Percentiles rank a stretch among this genome's conserved stretches.
Evolutionary conservation across 352 stramenopile species (phyloP).

Genomic region (Phytophthora brassicae): DNA sequence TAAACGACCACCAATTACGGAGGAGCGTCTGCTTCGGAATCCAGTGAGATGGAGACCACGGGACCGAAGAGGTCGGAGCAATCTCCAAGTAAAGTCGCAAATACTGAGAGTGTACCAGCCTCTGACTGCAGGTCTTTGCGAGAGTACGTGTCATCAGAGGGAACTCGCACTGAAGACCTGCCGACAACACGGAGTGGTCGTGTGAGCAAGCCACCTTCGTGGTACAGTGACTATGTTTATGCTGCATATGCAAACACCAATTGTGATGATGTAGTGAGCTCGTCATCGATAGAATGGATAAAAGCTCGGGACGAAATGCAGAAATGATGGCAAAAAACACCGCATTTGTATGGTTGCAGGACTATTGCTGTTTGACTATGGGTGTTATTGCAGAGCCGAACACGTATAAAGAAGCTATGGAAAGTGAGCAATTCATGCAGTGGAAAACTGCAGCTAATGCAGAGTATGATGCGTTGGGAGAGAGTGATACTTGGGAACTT

Average conservation of each 20-base stretch:
- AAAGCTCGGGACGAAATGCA: no score
- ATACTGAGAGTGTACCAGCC: not conserved
- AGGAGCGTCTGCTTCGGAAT: not conserved
- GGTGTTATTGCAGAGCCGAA: not conserved
- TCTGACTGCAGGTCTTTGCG: constrained; percentile 1
- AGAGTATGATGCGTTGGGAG: not conserved
- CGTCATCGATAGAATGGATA: no score
- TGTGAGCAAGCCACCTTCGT: constrained; percentile 3
- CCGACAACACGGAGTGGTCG: constrained; percentile 6
- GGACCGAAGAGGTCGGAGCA: not conserved
- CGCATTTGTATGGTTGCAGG: constrained; percentile 1
- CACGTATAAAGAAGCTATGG: not conserved
- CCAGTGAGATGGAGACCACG: constrained; percentile 1
- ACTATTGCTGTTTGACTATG: not conserved
- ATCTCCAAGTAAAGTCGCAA: not conserved
- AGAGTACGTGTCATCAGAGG: constrained; percentile 3
- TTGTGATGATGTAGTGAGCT: no score
- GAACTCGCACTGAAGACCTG: not conserved
- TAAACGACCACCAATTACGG: no score
- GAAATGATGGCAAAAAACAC: not conserved
- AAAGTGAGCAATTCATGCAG: not conserved
- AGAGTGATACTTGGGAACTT: constrained; percentile 2
- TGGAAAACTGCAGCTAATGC: not conserved
- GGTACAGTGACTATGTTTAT: not conserved
- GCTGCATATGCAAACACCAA: no score